phyloP scores from a whole-genome alignment of 2,329 filamentous ascomycete species.

The Aspergillus brasiliensis region DNA sequence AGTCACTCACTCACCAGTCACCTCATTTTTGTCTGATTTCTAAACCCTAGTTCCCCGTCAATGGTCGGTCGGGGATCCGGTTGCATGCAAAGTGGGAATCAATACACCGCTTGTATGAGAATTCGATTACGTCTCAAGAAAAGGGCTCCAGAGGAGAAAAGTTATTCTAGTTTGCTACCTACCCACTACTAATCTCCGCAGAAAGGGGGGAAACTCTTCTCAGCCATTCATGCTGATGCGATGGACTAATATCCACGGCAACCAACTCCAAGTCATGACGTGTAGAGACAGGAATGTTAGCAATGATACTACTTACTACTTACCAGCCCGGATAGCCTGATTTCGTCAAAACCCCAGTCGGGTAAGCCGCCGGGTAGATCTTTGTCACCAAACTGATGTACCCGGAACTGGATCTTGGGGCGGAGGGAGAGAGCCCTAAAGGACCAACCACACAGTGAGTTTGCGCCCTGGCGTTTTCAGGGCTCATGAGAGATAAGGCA shows the following conservation, averaged over 20 bases:
- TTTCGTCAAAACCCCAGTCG: slow-evolving; percentile 6
- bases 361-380: slow-evolving; percentile 6
- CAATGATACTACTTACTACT: neutral
- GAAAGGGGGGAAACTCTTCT: neutral
- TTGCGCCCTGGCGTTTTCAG: neutral
- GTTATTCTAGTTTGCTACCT: too few relatives aligned
- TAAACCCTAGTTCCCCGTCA: neutral
- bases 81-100: neutral
- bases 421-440: neutral
- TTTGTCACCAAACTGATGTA: slow-evolving; percentile 3
- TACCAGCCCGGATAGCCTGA: slow-evolving; percentile 10
- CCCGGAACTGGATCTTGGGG: neutral
- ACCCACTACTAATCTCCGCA: neutral
- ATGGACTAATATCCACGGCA: neutral
- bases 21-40: neutral
- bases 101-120: neutral
- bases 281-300: slow-evolving; percentile 11
- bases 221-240: neutral
- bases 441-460: neutral
- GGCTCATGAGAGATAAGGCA: slow-evolving; percentile 1
- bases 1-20: neutral
- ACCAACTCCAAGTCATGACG: slow-evolving; percentile 13
- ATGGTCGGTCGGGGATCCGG: neutral
- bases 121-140: neutral
- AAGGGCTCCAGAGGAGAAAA: too few relatives aligned